Evolutionary conservation across 2,329 filamentous ascomycete species (phyloP).

Genomic region (Apiospora phragmitis): DNA sequence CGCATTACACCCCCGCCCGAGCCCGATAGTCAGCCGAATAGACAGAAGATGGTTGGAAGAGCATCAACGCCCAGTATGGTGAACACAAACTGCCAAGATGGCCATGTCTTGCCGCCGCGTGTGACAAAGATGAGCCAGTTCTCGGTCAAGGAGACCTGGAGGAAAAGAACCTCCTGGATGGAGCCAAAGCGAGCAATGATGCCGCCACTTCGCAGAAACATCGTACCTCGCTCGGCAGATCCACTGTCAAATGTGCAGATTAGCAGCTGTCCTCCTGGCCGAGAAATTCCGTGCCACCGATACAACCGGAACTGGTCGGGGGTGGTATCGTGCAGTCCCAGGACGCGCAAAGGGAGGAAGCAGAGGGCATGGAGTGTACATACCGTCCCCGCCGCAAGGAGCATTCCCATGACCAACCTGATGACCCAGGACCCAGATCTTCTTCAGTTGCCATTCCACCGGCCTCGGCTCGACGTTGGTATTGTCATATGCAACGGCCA

Average conservation of each 20-base stretch:
- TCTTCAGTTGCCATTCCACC: slow-evolving; percentile 78
- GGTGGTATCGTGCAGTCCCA: neutral
- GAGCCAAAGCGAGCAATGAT: slow-evolving; percentile 74
- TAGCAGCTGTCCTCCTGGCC: neutral
- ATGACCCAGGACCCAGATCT: slow-evolving; percentile 83
- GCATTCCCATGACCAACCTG: slow-evolving; percentile 64
- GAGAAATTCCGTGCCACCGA: too few relatives aligned
- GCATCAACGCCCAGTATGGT: slow-evolving; percentile 73
- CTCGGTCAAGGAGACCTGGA: slow-evolving; percentile 72
- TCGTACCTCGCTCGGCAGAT: slow-evolving; percentile 70
- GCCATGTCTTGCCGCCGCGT: slow-evolving; percentile 70
- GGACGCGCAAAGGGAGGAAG: neutral
- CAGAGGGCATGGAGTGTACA: neutral
- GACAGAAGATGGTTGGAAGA: slow-evolving; percentile 70
- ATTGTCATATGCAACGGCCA: slow-evolving; percentile 78
- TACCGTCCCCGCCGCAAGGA: slow-evolving; percentile 65
- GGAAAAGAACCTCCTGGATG: slow-evolving; percentile 73
- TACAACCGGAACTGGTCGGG: too few relatives aligned
- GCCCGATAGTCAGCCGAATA: slow-evolving; percentile 70
- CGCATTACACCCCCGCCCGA: slow-evolving; percentile 33
- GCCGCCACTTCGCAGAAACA: slow-evolving; percentile 70
- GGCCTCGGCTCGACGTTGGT: slow-evolving; percentile 73
- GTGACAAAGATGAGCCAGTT: slow-evolving; percentile 82
- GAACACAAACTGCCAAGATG: slow-evolving; percentile 71
- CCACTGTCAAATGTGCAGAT: slow-evolving; percentile 44